Base-by-base conservation (phyloP, 768 basidiomycete species). In the Mycena rosella region DNA sequence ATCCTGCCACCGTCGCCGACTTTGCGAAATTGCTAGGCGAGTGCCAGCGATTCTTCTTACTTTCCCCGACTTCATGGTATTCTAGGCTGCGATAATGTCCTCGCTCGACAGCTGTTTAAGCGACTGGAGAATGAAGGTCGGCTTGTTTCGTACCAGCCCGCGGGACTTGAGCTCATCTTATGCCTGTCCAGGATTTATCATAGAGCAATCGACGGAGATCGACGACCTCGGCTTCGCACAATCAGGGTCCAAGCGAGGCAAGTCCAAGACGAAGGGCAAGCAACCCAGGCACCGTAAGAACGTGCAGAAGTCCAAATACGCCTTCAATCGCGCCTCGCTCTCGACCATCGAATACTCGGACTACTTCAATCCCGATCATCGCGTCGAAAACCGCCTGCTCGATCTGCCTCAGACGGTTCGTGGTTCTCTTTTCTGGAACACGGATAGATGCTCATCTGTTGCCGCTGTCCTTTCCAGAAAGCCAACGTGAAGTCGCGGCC, bases 91-190 rank as follows among this genome's bases (percentile, higher is more conserved):
- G 82, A 87, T 60, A 80, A 84, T 52, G 75, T 83, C 18, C 81
- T 90, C 8, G 86, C 88, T 34, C 84, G 85, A 3, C 90, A 91
- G 69, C 77, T 93, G 36, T 85, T 93, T 73, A 89, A 87, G 73
- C 80, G 90, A 51, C 83, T 95, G 18, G 91, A 94, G 77, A 82
- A 82, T 38, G 90, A 94, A 83, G 91, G 93, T 91, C 36, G 17
- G 69, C 34, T 20, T 20, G 5, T 15, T 20, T n/a, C 27, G 11
- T 15, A 32, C 11, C 34, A 36, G 22, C 47, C n/a, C 45, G 22
- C 17, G 4, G 6, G 24, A 42, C 9, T 34, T 49, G 29, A 5
- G 20, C 10, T 66, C 60, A 36, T 51, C 40, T n/a, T 34, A n/a
- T n/a, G 54, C 30, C 22, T 18, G 24, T 49, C 32, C 66, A 93